A percentile compares a stretch with the other conserved stretches of the same genome.
phyloP scores from a whole-genome alignment of 2,329 filamentous ascomycete genomes.

The Aspergillus versicolor region DNA sequence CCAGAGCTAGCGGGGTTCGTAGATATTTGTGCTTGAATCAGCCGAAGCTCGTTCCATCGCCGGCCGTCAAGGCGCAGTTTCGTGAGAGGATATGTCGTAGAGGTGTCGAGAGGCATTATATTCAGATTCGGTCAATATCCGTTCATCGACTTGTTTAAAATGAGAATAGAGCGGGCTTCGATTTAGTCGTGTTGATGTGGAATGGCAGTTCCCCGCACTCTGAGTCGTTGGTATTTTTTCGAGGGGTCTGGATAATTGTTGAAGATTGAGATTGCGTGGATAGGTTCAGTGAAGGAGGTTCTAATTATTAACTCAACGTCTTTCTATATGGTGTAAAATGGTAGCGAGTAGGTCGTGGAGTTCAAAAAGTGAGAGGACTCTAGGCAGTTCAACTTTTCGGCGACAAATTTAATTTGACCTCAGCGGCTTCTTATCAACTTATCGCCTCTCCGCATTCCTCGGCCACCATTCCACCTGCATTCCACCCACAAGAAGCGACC shows the following conservation, averaged over 20 bases:
- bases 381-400: constrained; percentile 14
- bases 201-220: constrained; percentile 12
- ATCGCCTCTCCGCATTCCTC: constrained; percentile 16
- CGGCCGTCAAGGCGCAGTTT: constrained; percentile 80
- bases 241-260: background rate
- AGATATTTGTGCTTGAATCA: constrained; percentile 82
- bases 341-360: background rate
- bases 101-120: constrained; percentile 88
- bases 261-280: background rate
- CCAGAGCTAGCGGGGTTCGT: constrained; percentile 92
- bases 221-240: background rate
- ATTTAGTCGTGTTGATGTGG: background rate
- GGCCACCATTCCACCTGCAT: background rate
- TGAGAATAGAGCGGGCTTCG: background rate
- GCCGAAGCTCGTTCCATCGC: constrained; percentile 94
- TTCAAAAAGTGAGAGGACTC: constrained; percentile 2
- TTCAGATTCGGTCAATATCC: background rate
- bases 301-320: background rate
- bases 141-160: constrained; percentile 1
- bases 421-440: constrained; percentile 23
- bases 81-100: constrained; percentile 83
- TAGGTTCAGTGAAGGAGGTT: background rate
- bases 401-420: constrained; percentile 7
- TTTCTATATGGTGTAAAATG: background rate
- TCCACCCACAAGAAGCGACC: background rate